Conservation (phyloP, 2,329 filamentous ascomycete species). For the Aspergillus arachidicola region DNA sequence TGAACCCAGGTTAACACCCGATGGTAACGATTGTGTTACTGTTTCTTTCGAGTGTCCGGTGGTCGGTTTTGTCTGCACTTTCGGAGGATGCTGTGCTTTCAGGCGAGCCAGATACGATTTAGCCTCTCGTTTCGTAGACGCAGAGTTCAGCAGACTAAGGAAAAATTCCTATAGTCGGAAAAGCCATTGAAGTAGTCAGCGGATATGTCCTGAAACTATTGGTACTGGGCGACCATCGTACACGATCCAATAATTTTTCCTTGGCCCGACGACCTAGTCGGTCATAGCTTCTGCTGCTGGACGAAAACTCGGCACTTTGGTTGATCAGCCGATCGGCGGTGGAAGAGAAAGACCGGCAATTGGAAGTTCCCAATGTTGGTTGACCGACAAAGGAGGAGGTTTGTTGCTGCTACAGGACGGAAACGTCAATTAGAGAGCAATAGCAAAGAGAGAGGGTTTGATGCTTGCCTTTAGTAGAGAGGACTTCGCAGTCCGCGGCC, state of each 20-base stretch:
- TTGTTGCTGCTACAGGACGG: conserved; percentile 21
- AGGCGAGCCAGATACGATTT: conserved; percentile 91
- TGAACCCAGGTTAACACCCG: conserved; percentile 62
- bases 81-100: conserved; percentile 48
- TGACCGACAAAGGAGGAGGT: conserved; percentile 18
- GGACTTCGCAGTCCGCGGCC: conserved; percentile 33
- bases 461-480: conserved; percentile 31
- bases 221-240: conserved; percentile 19
- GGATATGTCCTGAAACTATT: not conserved
- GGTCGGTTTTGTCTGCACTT: conserved; percentile 36
- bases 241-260: conserved; percentile 49
- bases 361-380: not conserved
- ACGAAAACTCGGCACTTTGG: conserved; percentile 37
- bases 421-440: conserved; percentile 6
- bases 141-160: conserved; percentile 81
- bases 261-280: conserved; percentile 43
- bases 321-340: conserved; percentile 23
- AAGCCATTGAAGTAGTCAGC: conserved; percentile 10
- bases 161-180: conserved; percentile 69
- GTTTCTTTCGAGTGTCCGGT: conserved; percentile 27
- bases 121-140: conserved; percentile 89
- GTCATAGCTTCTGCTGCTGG: conserved; percentile 28
- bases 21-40: conserved; percentile 25
- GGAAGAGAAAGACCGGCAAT: conserved; percentile 21
- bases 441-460: not conserved